Base-by-base conservation (phyloP, 371 early-diverging fungal genomes). In the Mortierella sp. region DNA sequence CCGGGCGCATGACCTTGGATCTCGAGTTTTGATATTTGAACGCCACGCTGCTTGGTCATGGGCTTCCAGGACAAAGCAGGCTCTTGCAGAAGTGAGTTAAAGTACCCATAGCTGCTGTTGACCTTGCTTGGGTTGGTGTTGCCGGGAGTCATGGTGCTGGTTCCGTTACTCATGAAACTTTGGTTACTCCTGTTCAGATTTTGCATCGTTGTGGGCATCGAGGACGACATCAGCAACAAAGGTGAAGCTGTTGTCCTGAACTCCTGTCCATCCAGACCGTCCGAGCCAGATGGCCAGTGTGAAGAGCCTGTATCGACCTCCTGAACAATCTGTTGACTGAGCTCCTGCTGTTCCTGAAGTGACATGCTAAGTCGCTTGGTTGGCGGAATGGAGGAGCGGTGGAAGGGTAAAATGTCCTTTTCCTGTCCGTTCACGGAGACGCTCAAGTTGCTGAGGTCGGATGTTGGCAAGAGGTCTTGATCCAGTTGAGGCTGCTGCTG, bases 1-100 rank as follows among this genome's bases (percentile, higher is more conserved):
- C 90, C 92, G 0, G 89, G 84, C 2, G 89, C 89, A 75, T 91
- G 91, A n/a, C 88, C 89, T 13, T 92, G 88, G 4, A 88, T 81
- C n/a, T 90, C 90, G 21, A 90, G 71, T 19, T 89, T 88, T 9
- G 87, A 88, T 6, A 91, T 83, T 21, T 88, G 83, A 0, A 91
- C 82, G 9, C 82, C 87, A 4, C 83, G 82, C 31, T 82, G 82
- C 70, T 81, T 80, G 14, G 81, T 28, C 11, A 88, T 50, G 8
- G 79, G n/a, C 55, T 88, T 88, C 88, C 88, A 88, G 1, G 88
- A 88, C 0, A 80, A 21, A 9, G 72, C 38, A 16, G 88, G 84
- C 65, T 88, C 88, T 14, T 78, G 80, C 7, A 88, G 26, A 19
- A 88, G 57, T 13, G 88, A 84, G 72, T 77, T 83, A 54, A 88